Conservation (phyloP, 2,329 filamentous ascomycete species). For the Diaporthe destruens region DNA sequence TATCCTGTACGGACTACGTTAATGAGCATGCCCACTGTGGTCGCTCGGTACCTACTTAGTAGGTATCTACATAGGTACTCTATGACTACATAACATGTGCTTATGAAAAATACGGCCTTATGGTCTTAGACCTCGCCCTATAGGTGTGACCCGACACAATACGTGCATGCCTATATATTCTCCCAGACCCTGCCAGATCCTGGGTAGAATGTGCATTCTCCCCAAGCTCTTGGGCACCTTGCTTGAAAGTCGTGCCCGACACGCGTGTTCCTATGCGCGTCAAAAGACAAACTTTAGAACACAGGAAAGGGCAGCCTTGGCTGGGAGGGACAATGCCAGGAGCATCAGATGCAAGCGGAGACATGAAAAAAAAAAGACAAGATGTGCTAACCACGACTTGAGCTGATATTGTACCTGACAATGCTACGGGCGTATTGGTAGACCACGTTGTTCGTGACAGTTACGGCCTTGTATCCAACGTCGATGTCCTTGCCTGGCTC, state of each 20-base stretch:
- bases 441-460: slow-evolving; percentile 37
- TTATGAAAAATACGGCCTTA: neutral
- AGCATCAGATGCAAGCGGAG: neutral
- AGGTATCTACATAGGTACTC: too few relatives aligned
- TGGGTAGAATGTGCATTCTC: too few relatives aligned
- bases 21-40: too few relatives aligned
- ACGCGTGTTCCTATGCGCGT: neutral
- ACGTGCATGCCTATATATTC: neutral
- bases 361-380: too few relatives aligned
- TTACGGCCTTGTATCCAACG: neutral
- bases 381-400: too few relatives aligned
- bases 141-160: neutral
- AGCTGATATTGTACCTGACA: neutral
- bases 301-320: too few relatives aligned
- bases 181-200: neutral
- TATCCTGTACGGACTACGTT: too few relatives aligned
- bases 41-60: too few relatives aligned
- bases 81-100: too few relatives aligned
- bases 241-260: neutral
- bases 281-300: too few relatives aligned
- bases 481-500: slow-evolving; percentile 50
- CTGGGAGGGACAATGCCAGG: neutral
- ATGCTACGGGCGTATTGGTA: neutral
- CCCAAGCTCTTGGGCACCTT: neutral
- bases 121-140: neutral